Evolutionary conservation across 306 rosid species (phyloP), one percentile per base, ranked within the genome.

Genomic region (Gynostemma pentaphyllum): DNA sequence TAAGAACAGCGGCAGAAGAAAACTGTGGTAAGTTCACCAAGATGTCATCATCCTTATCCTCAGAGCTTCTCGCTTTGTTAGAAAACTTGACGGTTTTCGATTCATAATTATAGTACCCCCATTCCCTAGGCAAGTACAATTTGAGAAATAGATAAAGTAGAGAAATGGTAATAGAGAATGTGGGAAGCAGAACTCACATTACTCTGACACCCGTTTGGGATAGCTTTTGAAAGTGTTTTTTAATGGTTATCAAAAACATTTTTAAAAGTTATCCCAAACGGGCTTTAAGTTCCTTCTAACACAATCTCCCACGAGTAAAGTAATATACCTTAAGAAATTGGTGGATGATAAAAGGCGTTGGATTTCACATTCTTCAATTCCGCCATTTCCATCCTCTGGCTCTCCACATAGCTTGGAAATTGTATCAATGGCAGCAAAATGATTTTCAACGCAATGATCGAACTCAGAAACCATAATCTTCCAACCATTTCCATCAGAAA

Each of bases 251-350:
- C n/a, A n/a, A n/a, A n/a, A n/a, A n/a, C n/a, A n/a, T n/a, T n/a
- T n/a, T n/a, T n/a, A n/a, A n/a, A n/a, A n/a, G n/a, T n/a, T n/a
- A n/a, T n/a, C n/a, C n/a, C n/a, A n/a, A n/a, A n/a, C n/a, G n/a
- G n/a, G n/a, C n/a, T n/a, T n/a, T n/a, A n/a, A n/a, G n/a, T 39
- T 10, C 11, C 11, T 10, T n/a, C n/a, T n/a, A n/a, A n/a, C n/a
- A n/a, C n/a, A n/a, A n/a, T n/a, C n/a, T n/a, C n/a, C n/a, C n/a
- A n/a, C n/a, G n/a, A n/a, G n/a, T n/a, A n/a, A n/a, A n/a, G n/a
- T n/a, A n/a, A n/a, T n/a, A 45, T 76, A 86, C 98, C 90, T 86
- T 66, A 84, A 69, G 76, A 92, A 92, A 64, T 83, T 81, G 63
- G 83, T 49, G 0, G 92, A 76, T 9, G 90, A 82, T 40, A 79